phyloP scores from a whole-genome alignment of 106 monocot species.

The Xerophyta viscosa region DNA sequence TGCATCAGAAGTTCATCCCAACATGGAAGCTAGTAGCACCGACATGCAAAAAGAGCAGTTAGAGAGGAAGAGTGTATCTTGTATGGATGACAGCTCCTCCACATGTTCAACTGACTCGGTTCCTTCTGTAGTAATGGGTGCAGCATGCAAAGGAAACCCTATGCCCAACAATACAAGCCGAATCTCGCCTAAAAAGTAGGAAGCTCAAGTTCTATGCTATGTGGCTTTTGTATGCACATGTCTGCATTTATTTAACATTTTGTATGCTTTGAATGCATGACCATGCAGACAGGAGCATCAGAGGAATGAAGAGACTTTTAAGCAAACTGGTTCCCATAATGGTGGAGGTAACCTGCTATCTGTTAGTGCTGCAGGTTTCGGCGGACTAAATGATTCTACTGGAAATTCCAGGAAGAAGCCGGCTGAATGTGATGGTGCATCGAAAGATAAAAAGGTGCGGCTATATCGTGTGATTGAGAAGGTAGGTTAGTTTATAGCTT shows the following conservation, averaged over 20 bases:
- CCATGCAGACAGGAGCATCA: slow-evolving; percentile 45
- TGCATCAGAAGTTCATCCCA: slow-evolving; percentile 38
- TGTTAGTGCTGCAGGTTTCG: slow-evolving; percentile 17
- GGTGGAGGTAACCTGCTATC: slow-evolving; percentile 13
- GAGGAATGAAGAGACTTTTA: slow-evolving; percentile 19
- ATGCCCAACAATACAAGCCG: slow-evolving; percentile 18
- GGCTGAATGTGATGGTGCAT: slow-evolving; percentile 21
- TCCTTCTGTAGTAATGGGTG: slow-evolving; percentile 44
- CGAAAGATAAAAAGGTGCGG: slow-evolving; percentile 18
- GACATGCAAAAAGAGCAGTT: slow-evolving; percentile 28
- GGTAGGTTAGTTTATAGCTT: slow-evolving; percentile 11
- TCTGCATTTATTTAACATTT: not conserved
- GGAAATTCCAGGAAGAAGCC: slow-evolving; percentile 1
- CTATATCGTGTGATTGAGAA: slow-evolving; percentile 18
- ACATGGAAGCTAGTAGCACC: slow-evolving; percentile 14
- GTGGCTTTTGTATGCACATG: not conserved
- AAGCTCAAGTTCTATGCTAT: slow-evolving; percentile 1
- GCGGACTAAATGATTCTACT: slow-evolving; percentile 10
- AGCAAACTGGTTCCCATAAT: slow-evolving; percentile 5
- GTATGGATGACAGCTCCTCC: slow-evolving; percentile 83
- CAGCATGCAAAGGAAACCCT: slow-evolving; percentile 30
- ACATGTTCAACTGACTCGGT: slow-evolving; percentile 82
- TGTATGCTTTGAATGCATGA: not conserved
- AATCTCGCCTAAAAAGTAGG: slow-evolving; percentile 41
- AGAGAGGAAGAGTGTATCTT: slow-evolving; percentile 32